Evolutionary conservation across 768 basidiomycete genomes (phyloP).

Genomic region (Suillus paluster): DNA sequence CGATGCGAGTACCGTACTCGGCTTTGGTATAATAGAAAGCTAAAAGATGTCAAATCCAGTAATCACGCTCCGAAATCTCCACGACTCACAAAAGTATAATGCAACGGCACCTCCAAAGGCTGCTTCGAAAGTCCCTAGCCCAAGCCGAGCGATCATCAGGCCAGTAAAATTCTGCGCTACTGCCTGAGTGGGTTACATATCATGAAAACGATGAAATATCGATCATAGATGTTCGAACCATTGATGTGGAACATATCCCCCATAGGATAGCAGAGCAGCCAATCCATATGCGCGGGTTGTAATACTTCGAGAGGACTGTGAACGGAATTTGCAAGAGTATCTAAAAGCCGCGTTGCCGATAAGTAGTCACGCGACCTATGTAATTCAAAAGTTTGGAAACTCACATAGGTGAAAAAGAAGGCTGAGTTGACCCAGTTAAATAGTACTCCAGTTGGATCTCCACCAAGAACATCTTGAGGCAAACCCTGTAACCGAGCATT

Average conservation of each 20-base stretch:
- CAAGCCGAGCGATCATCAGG: constrained; percentile 34
- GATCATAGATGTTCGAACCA: constrained; percentile 46
- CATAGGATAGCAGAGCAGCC: constrained; percentile 72
- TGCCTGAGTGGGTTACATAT: constrained; percentile 22
- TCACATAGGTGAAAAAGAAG: constrained; percentile 81
- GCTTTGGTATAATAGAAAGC: constrained; percentile 55
- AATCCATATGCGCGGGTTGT: constrained; percentile 71
- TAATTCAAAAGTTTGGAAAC: constrained; percentile 20
- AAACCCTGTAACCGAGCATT: constrained; percentile 80
- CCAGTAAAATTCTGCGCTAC: constrained; percentile 28
- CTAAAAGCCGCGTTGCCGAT: constrained; percentile 37
- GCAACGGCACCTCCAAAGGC: constrained; percentile 37
- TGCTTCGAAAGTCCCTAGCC: constrained; percentile 40
- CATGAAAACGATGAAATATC: not conserved
- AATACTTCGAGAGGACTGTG: constrained; percentile 67
- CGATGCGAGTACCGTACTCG: constrained; percentile 50
- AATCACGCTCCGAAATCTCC: constrained; percentile 20
- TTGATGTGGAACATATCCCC: constrained; percentile 73
- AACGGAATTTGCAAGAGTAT: constrained; percentile 75
- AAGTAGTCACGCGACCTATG: not conserved
- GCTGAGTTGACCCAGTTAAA: constrained; percentile 81
- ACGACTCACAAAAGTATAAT: constrained; percentile 33
- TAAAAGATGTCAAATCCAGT: constrained; percentile 18
- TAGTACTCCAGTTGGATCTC: constrained; percentile 68
- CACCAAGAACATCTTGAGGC: constrained; percentile 63